Conservation (phyloP, 2,329 filamentous ascomycete species). For the Hymenoscyphus fructigenus region DNA sequence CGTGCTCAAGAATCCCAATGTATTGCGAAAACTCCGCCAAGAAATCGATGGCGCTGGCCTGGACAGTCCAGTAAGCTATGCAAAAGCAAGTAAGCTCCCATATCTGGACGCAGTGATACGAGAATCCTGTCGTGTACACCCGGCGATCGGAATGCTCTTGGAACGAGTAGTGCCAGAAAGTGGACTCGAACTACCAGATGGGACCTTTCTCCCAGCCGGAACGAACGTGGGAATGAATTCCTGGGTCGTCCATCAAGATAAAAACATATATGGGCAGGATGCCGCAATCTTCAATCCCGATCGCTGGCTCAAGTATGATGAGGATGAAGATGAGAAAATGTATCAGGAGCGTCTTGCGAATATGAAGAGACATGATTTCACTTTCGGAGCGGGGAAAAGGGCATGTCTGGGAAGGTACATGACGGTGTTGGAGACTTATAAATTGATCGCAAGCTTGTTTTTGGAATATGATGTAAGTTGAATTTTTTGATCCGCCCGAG, state of each 20-base stretch:
- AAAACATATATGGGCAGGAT: constrained; percentile 57
- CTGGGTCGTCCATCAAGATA: constrained; percentile 49
- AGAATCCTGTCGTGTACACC: constrained; percentile 51
- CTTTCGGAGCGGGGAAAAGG: constrained; percentile 44
- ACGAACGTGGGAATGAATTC: constrained; percentile 48
- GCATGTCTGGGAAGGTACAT: constrained; percentile 45
- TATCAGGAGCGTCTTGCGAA: constrained; percentile 38
- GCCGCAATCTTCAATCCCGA: constrained; percentile 60
- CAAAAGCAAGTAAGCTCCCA: constrained; percentile 34
- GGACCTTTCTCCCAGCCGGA: constrained; percentile 49
- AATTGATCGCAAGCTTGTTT: constrained; percentile 48
- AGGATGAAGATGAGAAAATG: constrained; percentile 36
- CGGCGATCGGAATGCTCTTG: constrained; percentile 47
- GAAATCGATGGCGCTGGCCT: constrained; percentile 42
- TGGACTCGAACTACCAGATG: constrained; percentile 41
- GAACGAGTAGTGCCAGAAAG: constrained; percentile 49
- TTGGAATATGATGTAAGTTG: constrained; percentile 43
- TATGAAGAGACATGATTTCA: constrained; percentile 43
- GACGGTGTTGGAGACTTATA: constrained; percentile 44
- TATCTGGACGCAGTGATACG: constrained; percentile 52
- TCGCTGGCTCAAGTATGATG: constrained; percentile 44
- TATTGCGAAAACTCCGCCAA: constrained; percentile 25
- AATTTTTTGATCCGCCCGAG: neutral
- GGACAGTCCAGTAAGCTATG: constrained; percentile 28
- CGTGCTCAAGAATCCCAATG: constrained; percentile 35